Percentiles rank a stretch among this genome's conserved stretches.
Conservation (phyloP, 1,284 basidiomycete genomes). For the Fistulinella cinereoalba region DNA sequence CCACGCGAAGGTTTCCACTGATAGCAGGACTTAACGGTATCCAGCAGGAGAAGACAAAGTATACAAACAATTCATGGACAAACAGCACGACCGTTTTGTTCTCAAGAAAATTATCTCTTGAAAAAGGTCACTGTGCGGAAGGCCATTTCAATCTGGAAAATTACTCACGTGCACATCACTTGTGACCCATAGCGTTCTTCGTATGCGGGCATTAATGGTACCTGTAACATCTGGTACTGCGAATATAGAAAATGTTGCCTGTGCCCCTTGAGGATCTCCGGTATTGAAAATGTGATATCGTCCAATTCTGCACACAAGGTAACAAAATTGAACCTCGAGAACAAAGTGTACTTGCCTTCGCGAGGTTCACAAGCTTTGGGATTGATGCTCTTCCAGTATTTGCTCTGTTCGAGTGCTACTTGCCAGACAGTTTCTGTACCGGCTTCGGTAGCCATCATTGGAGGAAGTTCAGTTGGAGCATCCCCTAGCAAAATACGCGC, state of each 20-base stretch:
- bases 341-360: constrained; percentile 49
- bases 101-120: constrained; percentile 63
- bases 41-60: not conserved
- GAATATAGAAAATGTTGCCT: constrained; percentile 76
- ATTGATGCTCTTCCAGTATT: constrained; percentile 87
- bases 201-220: constrained; percentile 73
- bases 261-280: constrained; percentile 84
- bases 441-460: constrained; percentile 68
- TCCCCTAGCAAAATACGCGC: constrained; percentile 84
- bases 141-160: not conserved
- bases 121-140: constrained; percentile 6
- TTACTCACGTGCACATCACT: constrained; percentile 78
- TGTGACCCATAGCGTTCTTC: constrained; percentile 74
- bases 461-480: constrained; percentile 69
- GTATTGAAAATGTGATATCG: constrained; percentile 60
- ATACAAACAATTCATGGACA: constrained; percentile 85
- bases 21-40: constrained; percentile 8
- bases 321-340: constrained; percentile 1
- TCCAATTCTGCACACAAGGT: constrained; percentile 46
- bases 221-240: constrained; percentile 71
- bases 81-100: constrained; percentile 76
- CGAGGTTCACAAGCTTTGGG: constrained; percentile 76
- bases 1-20: constrained; percentile 83
- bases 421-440: constrained; percentile 87
- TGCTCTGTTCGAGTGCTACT: constrained; percentile 83